Conservation (phyloP, 208 protist species). For the Vickermania spadyakhi region DNA sequence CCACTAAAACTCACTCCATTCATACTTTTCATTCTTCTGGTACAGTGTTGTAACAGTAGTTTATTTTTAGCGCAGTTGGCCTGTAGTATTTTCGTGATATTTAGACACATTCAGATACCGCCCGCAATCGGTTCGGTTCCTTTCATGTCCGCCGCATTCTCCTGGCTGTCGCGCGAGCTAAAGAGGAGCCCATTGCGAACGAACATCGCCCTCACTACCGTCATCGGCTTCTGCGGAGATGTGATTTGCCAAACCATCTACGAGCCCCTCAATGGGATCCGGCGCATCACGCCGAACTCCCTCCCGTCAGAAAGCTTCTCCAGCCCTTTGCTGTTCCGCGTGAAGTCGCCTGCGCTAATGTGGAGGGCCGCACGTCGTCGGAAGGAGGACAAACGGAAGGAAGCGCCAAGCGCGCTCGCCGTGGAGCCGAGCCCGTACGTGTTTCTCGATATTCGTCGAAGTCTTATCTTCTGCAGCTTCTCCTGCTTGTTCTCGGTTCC, state of each 20-base stretch:
- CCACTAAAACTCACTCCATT: too few relatives aligned
- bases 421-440: slow-evolving; percentile 15
- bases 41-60: too few relatives aligned
- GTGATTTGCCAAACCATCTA: slow-evolving; percentile 60
- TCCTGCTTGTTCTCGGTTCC: slow-evolving; percentile 51
- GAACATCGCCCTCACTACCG: slow-evolving; percentile 49
- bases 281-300: slow-evolving; percentile 8
- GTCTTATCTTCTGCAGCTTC: slow-evolving; percentile 73
- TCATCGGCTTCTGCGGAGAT: slow-evolving; percentile 58
- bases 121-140: background rate
- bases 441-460: slow-evolving; percentile 62
- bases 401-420: background rate
- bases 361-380: background rate
- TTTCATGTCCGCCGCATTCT: slow-evolving; percentile 19
- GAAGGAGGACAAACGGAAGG: background rate
- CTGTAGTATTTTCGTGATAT: too few relatives aligned
- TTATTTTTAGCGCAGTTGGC: too few relatives aligned
- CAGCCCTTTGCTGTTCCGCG: slow-evolving; percentile 29
- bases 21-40: too few relatives aligned
- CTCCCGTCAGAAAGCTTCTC: slow-evolving; percentile 20
- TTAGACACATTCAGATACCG: too few relatives aligned
- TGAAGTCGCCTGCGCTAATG: slow-evolving; percentile 23
- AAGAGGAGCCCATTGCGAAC: slow-evolving; percentile 34
- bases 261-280: slow-evolving; percentile 31
- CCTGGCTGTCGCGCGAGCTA: slow-evolving; percentile 39